A percentile compares a stretch with the other conserved stretches of the same genome.
Evolutionary conservation across 441 rosid genomes (phyloP).

Genomic region (Iberis amara): DNA sequence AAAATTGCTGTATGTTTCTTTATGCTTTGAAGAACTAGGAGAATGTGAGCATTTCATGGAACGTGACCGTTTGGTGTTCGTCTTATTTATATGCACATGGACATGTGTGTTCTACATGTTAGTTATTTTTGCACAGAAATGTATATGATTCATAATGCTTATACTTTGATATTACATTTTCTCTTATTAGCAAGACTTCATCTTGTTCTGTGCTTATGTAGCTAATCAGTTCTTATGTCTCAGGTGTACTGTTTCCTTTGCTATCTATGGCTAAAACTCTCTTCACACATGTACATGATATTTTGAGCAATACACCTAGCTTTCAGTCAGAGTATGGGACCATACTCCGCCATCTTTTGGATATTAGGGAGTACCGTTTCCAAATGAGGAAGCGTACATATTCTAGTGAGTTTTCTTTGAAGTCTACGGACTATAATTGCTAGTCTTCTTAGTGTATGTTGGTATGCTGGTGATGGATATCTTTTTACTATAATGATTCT

Average conservation of each 20-base stretch:
- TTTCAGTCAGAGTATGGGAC: conserved; percentile 84
- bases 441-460: conserved; percentile 19
- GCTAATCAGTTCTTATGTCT: conserved; percentile 21
- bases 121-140: conserved; percentile 8
- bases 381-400: conserved; percentile 71
- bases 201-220: conserved; percentile 16
- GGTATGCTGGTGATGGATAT: conserved; percentile 22
- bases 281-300: conserved; percentile 68
- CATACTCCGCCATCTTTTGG: conserved; percentile 74
- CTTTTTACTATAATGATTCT: conserved; percentile 24
- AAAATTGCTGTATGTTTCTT: conserved; percentile 11
- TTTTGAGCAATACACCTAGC: conserved; percentile 66
- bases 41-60: conserved; percentile 7
- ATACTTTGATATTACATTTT: conserved; percentile 16
- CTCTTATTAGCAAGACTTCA: conserved; percentile 8
- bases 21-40: conserved; percentile 16
- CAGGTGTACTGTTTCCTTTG: conserved; percentile 61
- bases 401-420: conserved; percentile 51
- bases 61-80: conserved; percentile 13
- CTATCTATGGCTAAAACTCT: conserved; percentile 63
- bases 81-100: conserved; percentile 16
- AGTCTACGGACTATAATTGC: background rate
- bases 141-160: conserved; percentile 8
- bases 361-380: conserved; percentile 61
- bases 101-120: conserved; percentile 19